Percentiles rank a stretch among this genome's conserved stretches.
These are phyloP conservation scores for Glycine soja DNA, from an alignment of 306 rosid species.

Conservation along the genomic window DNA sequence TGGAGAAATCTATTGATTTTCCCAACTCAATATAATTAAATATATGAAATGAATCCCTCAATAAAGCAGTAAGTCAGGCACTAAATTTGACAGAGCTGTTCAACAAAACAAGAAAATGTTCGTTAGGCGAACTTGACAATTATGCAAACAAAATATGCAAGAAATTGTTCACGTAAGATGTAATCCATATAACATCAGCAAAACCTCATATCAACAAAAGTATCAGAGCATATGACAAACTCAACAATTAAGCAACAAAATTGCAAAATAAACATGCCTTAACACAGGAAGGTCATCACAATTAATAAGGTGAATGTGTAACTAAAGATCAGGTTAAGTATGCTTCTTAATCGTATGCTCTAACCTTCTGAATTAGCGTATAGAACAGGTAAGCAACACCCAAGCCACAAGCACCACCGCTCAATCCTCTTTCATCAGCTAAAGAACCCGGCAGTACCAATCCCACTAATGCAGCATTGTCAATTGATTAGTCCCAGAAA, in stretches of 20 bases:
- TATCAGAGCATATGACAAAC: neutral
- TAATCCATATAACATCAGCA: neutral
- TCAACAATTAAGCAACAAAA: neutral
- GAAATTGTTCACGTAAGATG: neutral
- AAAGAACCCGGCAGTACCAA: conserved; percentile 29
- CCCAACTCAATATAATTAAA: conserved; percentile 33
- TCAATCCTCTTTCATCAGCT: conserved; percentile 29
- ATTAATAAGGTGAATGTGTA: conserved; percentile 32
- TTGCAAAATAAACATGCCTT: neutral
- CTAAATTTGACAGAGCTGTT: conserved; percentile 50
- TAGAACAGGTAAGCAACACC: conserved; percentile 14
- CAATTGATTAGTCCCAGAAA: conserved; percentile 31
- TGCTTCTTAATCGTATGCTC: conserved; percentile 24
- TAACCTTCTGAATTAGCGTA: conserved; percentile 3
- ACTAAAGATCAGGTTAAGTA: neutral
- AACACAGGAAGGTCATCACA: conserved; percentile 19
- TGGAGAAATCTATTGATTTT: conserved; percentile 48
- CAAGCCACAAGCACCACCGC: neutral
- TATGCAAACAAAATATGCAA: neutral
- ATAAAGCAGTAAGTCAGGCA: conserved; percentile 31
- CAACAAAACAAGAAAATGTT: conserved; percentile 43
- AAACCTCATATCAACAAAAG: conserved; percentile 19
- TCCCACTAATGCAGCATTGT: conserved; percentile 40
- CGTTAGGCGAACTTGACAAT: conserved; percentile 25
- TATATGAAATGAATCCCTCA: conserved; percentile 44